phyloP scores from a whole-genome alignment of 1,284 basidiomycete species.

The Vanrija pseudolonga region DNA sequence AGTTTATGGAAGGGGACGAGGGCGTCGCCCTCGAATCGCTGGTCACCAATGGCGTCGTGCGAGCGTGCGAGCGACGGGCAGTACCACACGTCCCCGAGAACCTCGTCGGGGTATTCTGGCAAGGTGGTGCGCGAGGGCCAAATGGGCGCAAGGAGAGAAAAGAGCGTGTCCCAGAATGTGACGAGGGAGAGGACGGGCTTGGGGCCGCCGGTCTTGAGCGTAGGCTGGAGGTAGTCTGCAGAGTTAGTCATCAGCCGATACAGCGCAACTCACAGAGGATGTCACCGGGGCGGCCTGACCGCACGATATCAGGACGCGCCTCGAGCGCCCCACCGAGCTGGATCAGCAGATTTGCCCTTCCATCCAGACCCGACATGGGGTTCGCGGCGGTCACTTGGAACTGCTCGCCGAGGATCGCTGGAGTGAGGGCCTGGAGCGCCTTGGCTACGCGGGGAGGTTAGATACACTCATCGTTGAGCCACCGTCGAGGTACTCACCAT shows the following conservation, averaged over 20 bases:
- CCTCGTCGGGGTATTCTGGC: slow-evolving; percentile 55
- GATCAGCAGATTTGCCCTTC: slow-evolving; percentile 70
- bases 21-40: slow-evolving; percentile 57
- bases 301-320: slow-evolving; percentile 62
- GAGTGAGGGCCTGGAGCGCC: slow-evolving; percentile 65
- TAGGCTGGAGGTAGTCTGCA: slow-evolving; percentile 24
- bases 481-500: slow-evolving; percentile 57
- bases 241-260: background rate
- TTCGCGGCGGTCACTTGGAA: slow-evolving; percentile 78
- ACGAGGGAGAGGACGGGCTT: slow-evolving; percentile 55
- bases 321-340: slow-evolving; percentile 69
- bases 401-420: slow-evolving; percentile 60
- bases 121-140: slow-evolving; percentile 75
- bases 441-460: slow-evolving; percentile 54
- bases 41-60: slow-evolving; percentile 16
- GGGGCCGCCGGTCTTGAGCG: slow-evolving; percentile 6
- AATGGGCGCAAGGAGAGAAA: slow-evolving; percentile 77
- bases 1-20: slow-evolving; percentile 94
- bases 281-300: slow-evolving; percentile 69
- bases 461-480: background rate
- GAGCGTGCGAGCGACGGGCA: slow-evolving; percentile 57
- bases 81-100: slow-evolving; percentile 88
- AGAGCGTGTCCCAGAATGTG: slow-evolving; percentile 74
- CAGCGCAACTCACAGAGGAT: slow-evolving; percentile 60
- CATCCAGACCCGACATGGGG: slow-evolving; percentile 86